Conservation (phyloP, 176 grass and related monocot species). For the Carex kokanica region DNA sequence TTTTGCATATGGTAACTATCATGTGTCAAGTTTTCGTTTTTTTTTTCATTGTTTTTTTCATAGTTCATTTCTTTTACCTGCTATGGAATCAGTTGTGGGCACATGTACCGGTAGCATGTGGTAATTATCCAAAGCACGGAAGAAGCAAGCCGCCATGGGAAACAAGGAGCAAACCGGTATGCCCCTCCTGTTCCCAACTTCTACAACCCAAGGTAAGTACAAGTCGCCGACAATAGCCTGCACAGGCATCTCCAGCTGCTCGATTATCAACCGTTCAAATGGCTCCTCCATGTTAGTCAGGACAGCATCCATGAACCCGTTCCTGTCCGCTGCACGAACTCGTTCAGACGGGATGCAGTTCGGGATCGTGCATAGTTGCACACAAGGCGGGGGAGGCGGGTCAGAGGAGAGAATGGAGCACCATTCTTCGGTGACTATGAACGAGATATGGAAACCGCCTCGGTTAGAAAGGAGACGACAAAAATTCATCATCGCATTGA, state of each 20-base stretch:
- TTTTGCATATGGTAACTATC: no score
- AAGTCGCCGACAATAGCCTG: conserved; percentile 19
- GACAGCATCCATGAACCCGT: conserved; percentile 40
- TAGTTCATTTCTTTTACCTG: background rate
- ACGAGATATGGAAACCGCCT: conserved; percentile 28
- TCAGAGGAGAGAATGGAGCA: conserved; percentile 38
- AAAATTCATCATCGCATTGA: conserved; percentile 66
- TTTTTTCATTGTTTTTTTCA: no score
- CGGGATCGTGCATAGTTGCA: conserved; percentile 33
- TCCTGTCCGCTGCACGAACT: conserved; percentile 40
- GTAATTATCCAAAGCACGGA: conserved; percentile 26
- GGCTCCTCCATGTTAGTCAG: conserved; percentile 39
- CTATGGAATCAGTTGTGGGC: background rate
- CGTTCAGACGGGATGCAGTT: conserved; percentile 54
- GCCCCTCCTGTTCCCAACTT: conserved; percentile 14
- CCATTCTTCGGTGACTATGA: conserved; percentile 55
- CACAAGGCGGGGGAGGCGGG: background rate
- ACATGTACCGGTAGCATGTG: background rate
- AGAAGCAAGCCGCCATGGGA: conserved; percentile 35
- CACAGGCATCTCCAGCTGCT: conserved; percentile 14
- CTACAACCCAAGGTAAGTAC: conserved; percentile 31
- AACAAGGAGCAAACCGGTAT: conserved; percentile 36
- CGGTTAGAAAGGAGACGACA: conserved; percentile 42
- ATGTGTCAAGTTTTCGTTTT: no score
- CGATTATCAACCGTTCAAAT: conserved; percentile 28